Percentiles rank a stretch among this genome's conserved stretches.
Conservation (phyloP, 306 rosid species). For the Begonia loranthoides region DNA sequence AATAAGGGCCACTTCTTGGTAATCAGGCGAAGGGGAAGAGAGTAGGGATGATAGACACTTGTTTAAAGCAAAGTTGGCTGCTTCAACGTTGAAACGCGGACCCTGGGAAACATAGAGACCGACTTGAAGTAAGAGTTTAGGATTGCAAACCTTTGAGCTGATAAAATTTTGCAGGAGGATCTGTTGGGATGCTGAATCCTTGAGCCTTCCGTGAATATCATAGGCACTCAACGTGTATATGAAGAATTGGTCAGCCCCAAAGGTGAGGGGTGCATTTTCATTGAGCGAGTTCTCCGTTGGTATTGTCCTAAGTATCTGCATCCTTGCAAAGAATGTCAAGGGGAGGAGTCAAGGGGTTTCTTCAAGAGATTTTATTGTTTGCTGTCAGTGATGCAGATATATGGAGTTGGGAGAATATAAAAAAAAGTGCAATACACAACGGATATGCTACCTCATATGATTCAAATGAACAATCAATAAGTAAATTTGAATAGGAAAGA, state of each 20-base stretch:
- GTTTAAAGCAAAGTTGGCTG: conserved; percentile 57
- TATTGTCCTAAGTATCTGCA: conserved; percentile 66
- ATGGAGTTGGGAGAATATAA: too few species aligned
- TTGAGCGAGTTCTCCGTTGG: conserved; percentile 24
- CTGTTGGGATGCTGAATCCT: conserved; percentile 46
- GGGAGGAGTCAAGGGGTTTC: conserved; percentile 12
- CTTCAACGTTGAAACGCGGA: conserved; percentile 51
- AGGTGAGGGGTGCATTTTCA: conserved; percentile 23
- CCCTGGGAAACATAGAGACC: conserved; percentile 71
- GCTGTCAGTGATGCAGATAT: too few species aligned
- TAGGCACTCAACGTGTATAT: conserved; percentile 58
- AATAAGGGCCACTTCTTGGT: conserved; percentile 50
- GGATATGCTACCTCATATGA: too few species aligned
- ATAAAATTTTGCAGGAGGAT: conserved; percentile 43
- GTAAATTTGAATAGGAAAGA: too few species aligned
- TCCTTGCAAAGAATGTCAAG: conserved; percentile 15
- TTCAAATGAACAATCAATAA: too few species aligned
- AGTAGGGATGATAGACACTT: conserved; percentile 71
- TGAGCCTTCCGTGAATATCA: conserved; percentile 70
- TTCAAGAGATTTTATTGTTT: neutral
- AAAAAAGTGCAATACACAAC: too few species aligned
- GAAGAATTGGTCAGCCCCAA: conserved; percentile 53
- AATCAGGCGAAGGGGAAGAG: conserved; percentile 59
- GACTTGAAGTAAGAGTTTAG: conserved; percentile 60
- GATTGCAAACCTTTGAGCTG: conserved; percentile 54